These are phyloP conservation scores for Eucalyptus victrix DNA, from an alignment of 345 rosid species.

Conservation along the genomic window DNA sequence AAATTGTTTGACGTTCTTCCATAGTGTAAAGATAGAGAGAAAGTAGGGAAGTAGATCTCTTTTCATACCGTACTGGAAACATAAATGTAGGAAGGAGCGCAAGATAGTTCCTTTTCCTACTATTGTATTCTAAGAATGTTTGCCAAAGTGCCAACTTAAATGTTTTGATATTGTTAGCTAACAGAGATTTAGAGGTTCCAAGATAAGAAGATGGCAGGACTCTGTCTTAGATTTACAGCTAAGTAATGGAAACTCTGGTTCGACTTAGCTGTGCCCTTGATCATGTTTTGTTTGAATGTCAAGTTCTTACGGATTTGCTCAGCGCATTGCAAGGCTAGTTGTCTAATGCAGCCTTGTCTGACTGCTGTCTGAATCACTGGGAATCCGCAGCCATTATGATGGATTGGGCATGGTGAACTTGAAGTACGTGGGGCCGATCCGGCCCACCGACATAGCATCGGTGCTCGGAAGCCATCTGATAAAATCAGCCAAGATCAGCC, in stretches of 20 bases:
- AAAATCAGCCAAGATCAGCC: not conserved
- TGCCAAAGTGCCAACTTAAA: not conserved
- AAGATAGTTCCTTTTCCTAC: not conserved
- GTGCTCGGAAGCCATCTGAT: not conserved
- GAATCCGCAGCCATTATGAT: not conserved
- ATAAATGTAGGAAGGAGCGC: not conserved
- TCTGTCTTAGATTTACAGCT: not conserved
- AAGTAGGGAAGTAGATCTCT: not conserved
- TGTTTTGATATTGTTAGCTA: not conserved
- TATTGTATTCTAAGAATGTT: not conserved
- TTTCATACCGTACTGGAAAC: not conserved
- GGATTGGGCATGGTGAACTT: not conserved
- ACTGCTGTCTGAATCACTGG: not conserved
- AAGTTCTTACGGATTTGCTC: not conserved
- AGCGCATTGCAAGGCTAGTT: not conserved
- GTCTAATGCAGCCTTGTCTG: not conserved
- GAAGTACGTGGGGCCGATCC: not conserved
- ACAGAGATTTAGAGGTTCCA: not conserved
- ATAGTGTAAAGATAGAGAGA: not conserved
- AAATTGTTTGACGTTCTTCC: conserved; percentile 4
- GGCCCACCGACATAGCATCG: not conserved
- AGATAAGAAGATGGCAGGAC: not conserved
- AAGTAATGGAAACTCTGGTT: not conserved
- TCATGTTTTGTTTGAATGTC: not conserved
- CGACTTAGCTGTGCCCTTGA: not conserved